phyloP scores from a whole-genome alignment of 306 rosid genomes.

The Vachellia pachyceras region DNA sequence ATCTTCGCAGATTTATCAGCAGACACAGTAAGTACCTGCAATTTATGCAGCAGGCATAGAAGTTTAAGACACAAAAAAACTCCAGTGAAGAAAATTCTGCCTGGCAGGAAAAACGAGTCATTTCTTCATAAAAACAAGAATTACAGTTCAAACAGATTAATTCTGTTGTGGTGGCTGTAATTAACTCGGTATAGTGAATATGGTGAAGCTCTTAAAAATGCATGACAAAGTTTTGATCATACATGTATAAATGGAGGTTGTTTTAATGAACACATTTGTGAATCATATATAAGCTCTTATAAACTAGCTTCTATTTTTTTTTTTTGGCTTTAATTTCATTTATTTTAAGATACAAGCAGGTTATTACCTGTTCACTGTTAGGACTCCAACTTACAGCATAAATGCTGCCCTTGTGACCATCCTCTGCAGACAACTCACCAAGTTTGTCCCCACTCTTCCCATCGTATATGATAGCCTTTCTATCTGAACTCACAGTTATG shows the following conservation, averaged over 20 bases:
- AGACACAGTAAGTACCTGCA: constrained; percentile 86
- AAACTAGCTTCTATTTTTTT: too few relatives aligned
- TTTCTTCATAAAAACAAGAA: background rate
- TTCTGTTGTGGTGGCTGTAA: background rate
- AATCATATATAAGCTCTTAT: too few relatives aligned
- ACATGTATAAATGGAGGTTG: too few relatives aligned
- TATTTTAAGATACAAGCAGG: background rate
- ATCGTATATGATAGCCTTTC: too few relatives aligned
- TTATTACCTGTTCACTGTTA: constrained; percentile 84
- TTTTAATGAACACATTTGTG: too few relatives aligned
- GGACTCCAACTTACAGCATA: constrained; percentile 96
- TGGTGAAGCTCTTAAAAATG: constrained; percentile 32
- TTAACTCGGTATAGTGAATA: background rate
- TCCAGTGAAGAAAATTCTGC: constrained; percentile 12
- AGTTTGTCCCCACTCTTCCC: constrained; percentile 85
- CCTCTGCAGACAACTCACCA: constrained; percentile 79
- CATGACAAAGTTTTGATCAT: constrained; percentile 1
- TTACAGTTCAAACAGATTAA: background rate
- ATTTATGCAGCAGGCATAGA: constrained; percentile 19
- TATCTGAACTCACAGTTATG: too few relatives aligned
- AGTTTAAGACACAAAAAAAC: background rate
- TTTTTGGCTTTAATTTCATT: too few relatives aligned
- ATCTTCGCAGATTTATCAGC: constrained; percentile 94
- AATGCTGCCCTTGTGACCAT: constrained; percentile 90
- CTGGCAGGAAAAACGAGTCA: background rate